Evolutionary conservation across 2,329 filamentous ascomycete species (phyloP).

Genomic region (Clonostachys rhizophaga): DNA sequence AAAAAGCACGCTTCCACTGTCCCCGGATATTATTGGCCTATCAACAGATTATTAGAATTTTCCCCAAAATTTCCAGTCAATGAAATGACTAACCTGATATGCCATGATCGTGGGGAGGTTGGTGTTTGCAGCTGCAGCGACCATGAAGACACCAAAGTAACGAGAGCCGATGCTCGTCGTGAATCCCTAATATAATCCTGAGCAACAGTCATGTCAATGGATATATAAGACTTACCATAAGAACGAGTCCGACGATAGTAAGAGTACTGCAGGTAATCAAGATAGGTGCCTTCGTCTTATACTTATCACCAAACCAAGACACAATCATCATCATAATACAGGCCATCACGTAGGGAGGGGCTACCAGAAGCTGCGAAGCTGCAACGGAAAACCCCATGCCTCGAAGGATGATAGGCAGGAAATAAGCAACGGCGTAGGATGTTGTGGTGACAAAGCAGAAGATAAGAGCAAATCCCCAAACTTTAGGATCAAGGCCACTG

Average conservation of each 20-base stretch:
- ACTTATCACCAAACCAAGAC: constrained; percentile 12
- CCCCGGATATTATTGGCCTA: constrained; percentile 13
- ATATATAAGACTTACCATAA: neutral
- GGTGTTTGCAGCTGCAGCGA: constrained; percentile 8
- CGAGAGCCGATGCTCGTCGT: constrained; percentile 3
- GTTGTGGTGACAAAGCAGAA: constrained; percentile 7
- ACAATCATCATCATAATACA: constrained; percentile 8
- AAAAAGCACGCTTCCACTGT: constrained; percentile 15
- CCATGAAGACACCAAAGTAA: constrained; percentile 14
- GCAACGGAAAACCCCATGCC: constrained; percentile 10
- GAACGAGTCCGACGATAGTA: constrained; percentile 8
- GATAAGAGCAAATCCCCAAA: constrained; percentile 8
- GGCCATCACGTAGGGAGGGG: constrained; percentile 15
- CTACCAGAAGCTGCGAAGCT: constrained; percentile 10
- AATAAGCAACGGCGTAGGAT: constrained; percentile 11
- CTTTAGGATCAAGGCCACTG: constrained; percentile 5
- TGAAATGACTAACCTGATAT: constrained; percentile 2
- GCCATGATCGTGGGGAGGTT: constrained; percentile 7
- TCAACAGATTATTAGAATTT: no score
- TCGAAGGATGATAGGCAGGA: constrained; percentile 13
- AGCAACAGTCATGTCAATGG: neutral
- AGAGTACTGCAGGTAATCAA: constrained; percentile 7
- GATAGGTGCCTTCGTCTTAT: constrained; percentile 10
- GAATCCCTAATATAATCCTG: neutral
- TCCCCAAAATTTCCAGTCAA: no score